Conservation (phyloP, 1,284 basidiomycete genomes). For the Apiotrichum porosum region DNA sequence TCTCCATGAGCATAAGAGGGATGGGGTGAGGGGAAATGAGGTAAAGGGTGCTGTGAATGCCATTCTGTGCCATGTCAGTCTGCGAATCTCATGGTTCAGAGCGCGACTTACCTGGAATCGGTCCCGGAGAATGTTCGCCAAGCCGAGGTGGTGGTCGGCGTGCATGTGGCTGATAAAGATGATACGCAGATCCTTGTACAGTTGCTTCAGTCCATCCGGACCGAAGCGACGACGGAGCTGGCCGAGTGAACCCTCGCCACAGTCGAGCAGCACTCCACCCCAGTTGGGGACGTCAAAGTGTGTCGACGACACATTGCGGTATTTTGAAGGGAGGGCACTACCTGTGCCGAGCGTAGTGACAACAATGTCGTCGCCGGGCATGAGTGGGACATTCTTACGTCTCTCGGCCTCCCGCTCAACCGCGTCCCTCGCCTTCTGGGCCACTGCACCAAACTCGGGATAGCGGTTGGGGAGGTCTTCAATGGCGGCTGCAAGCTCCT, state of each 20-base stretch:
- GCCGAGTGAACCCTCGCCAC: slow-evolving; percentile 86
- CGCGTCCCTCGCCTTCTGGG: slow-evolving; percentile 15
- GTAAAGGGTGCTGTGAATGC: slow-evolving; percentile 53
- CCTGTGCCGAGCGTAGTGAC: slow-evolving; percentile 83
- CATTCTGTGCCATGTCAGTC: slow-evolving; percentile 21
- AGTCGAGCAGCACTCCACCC: slow-evolving; percentile 77
- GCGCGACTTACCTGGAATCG: no score
- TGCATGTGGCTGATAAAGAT: slow-evolving; percentile 89
- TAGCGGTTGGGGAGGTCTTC: slow-evolving; percentile 9
- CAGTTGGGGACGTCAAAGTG: slow-evolving; percentile 63
- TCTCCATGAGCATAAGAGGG: slow-evolving; percentile 49
- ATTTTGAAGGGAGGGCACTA: slow-evolving; percentile 75
- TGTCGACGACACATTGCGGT: slow-evolving; percentile 77
- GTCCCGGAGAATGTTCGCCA: slow-evolving; percentile 68
- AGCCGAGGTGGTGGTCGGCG: slow-evolving; percentile 86
- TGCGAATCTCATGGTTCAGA: slow-evolving; percentile 51
- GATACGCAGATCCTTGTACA: slow-evolving; percentile 67
- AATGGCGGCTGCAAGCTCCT: slow-evolving; percentile 20
- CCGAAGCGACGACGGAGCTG: slow-evolving; percentile 79
- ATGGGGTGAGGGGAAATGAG: slow-evolving; percentile 55
- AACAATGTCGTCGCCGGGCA: slow-evolving; percentile 60
- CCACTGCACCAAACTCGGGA: slow-evolving; percentile 21
- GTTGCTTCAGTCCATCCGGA: slow-evolving; percentile 48
- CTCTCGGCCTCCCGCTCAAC: slow-evolving; percentile 10
- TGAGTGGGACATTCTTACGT: slow-evolving; percentile 1